Evolutionary conservation across 2,329 filamentous ascomycete genomes (phyloP), one percentile per base, ranked within the genome.

Genomic region (Apiospora hydei): DNA sequence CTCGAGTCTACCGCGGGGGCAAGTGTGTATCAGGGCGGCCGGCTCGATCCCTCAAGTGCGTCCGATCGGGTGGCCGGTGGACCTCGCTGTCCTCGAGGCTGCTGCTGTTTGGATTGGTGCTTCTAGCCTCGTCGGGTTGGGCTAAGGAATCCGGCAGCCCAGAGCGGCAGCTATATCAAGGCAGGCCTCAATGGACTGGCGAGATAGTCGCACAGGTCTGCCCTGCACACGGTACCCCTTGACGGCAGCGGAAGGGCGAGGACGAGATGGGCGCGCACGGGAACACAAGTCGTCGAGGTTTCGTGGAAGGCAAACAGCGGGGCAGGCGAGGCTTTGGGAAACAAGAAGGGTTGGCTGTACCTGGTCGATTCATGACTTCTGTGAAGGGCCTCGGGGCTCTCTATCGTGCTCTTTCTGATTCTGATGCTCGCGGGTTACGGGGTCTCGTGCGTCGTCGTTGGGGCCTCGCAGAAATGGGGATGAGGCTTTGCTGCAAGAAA

Each of bases 281-380:
- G 73, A 74, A 70, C 49, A 77, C 70, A 76, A 69, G 73, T 76
- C 74, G 76, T 72, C 70, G 72, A 71, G 75, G 75, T 71, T 73
- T 73, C 70, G 69, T 70, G 73, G 67, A 70, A 75, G 73, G 76
- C 78, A 77, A 78, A 80, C 78, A 77, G 75, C 75, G 74, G 76
- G 76, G 75, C 75, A 77, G 74, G 73, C 73, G 77, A 79, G 75
- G 77, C 74, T 64, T 49, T 76, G 76, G 77, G 74, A 72, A 72
- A 74, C 69, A 70, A 72, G 47, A 73, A 71, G 76, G 73, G 72
- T 75, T 66, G 77, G 78, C 73, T 78, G 47, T 69, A 90, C 88
- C 88, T 89, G 87, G 85, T 85, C 88, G 85, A 82, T 89, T 89
- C 88, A 90, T 90, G 80, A 81, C 85, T 82, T 79, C 61, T 41